Evolutionary conservation across 352 stramenopile species (phyloP), one percentile per base, ranked within the genome.

Genomic region (Pythium rhizo-oryzae): DNA sequence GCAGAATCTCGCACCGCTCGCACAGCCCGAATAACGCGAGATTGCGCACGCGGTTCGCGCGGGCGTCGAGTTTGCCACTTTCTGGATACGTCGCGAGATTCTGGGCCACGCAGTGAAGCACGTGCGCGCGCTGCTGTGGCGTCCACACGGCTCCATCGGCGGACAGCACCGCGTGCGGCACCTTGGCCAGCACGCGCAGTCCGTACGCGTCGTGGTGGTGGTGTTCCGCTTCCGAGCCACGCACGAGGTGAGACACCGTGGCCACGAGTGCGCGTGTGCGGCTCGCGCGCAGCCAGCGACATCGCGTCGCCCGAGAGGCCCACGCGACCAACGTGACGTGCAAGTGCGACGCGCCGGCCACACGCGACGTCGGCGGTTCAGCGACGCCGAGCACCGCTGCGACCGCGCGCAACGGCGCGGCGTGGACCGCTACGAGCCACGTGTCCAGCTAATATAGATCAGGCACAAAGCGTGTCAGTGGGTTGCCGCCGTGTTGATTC

Each of bases 11-110:
- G 9, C 18, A 9, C 7, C 55, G 58, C 23, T 79, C 69, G 8
- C 65, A 28, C 11, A 79, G 37, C 9, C 72, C 72, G 28, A 70
- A 25, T 51, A 65, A 72, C 43, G 67, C 66, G 19, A 47, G 41
- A 12, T 16, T 4, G 9, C 41, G 5, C 41, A 21, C 9, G 41
- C 41, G 41, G 3, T 19, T 47, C 1, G 41, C 1, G 18, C 15
- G 41, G 35, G 35, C 35, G 12, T 41, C 12, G 35, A 41, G n/a
- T n/a, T n/a, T 8, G 35, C 35, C 23, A 77, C 63, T 30, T 65
- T 67, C 65, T 80, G 73, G 18, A 74, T 35, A 11, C 76, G 47
- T 8, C 72, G 47, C n/a, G 0, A 57, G 46, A 6, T 33, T 39
- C 1, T 47, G 23, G 4, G 43, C 53, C 9, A 68, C 52, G 24